Base-by-base conservation (phyloP, 2,329 filamentous ascomycete species). In the Nakataea oryzae region DNA sequence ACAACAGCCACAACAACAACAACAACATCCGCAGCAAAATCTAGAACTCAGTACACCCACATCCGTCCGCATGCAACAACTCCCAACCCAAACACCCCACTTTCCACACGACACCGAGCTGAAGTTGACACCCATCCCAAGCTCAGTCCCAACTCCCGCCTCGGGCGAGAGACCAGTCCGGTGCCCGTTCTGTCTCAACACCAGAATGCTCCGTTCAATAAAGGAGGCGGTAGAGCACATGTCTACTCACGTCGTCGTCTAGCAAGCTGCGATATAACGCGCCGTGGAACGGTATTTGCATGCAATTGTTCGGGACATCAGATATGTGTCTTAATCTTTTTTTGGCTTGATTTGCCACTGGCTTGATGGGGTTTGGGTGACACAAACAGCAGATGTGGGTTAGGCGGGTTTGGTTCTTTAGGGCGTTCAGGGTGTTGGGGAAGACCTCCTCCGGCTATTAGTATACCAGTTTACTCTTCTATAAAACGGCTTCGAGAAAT, bases 141-240 rank as follows among this genome's bases (percentile, higher is more conserved):
- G 78, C 78, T 21, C 76, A 73, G 4, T 78, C 80, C 9, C 69
- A 3, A n/a, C 54, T 21, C 60, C 55, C 5, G 26, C 27, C 12
- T 55, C 60, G n/a, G 60, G 60, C 54, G 80, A 85, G 47, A 71
- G 77, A 26, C 81, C 83, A 2, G 70, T 84, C 30, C 76, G 83
- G 24, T 86, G 83, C 65, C 83, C 83, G 1, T 86, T 84, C 66
- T 86, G 83, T 64, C 78, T 86, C 47, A 86, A 86, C 66, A 80
- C 84, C 66, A 77, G 83, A 7, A 84, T 86, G 82, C 75, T 86
- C 60, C 75, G 82, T 24, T 82, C 78, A 1, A 82, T 86, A 57
- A 85, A 83, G 70, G 83, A 86, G 69, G 81, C 83, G 5, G 82
- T 86, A 3, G 83, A 86, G 69, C 83, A 86, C 68, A 75, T 86